Conservation (phyloP, 257 asterid genomes). For the Datura wrightii region DNA sequence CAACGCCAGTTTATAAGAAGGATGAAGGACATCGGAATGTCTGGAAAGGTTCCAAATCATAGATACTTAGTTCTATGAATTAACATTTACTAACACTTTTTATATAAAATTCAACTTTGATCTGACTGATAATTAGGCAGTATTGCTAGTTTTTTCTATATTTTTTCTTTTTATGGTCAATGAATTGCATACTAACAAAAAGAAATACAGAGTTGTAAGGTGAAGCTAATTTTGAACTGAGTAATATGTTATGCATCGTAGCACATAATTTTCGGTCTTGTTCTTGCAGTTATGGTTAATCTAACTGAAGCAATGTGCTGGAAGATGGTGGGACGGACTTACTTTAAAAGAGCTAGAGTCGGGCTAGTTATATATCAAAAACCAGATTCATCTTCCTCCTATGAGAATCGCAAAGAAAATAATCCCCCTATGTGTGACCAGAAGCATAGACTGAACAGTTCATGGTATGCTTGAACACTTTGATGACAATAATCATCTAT, state of each 20-base stretch:
- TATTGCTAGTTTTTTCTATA: slow-evolving; percentile 6
- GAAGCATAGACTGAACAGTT: slow-evolving; percentile 52
- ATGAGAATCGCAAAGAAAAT: slow-evolving; percentile 61
- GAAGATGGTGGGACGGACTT: slow-evolving; percentile 66
- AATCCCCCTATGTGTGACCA: slow-evolving; percentile 74
- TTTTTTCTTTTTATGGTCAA: background rate
- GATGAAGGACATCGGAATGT: slow-evolving; percentile 67
- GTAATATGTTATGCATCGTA: background rate
- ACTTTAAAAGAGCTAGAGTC: slow-evolving; percentile 46
- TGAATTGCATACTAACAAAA: background rate
- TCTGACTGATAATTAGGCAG: background rate
- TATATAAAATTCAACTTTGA: background rate
- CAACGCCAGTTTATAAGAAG: slow-evolving; percentile 84
- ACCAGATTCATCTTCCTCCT: slow-evolving; percentile 79
- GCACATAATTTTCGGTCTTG: slow-evolving; percentile 29
- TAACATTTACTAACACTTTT: background rate
- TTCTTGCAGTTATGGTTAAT: slow-evolving; percentile 81
- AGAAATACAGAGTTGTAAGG: background rate
- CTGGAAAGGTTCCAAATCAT: slow-evolving; percentile 74
- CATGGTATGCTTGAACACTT: slow-evolving; percentile 58
- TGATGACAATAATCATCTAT: background rate
- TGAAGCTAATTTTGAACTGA: slow-evolving; percentile 2
- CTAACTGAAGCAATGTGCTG: slow-evolving; percentile 87
- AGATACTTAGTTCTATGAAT: background rate
- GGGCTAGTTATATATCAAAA: slow-evolving; percentile 87